Base-by-base conservation (phyloP, 1,139 yeast genomes). In the Starmera stellimalicola region DNA sequence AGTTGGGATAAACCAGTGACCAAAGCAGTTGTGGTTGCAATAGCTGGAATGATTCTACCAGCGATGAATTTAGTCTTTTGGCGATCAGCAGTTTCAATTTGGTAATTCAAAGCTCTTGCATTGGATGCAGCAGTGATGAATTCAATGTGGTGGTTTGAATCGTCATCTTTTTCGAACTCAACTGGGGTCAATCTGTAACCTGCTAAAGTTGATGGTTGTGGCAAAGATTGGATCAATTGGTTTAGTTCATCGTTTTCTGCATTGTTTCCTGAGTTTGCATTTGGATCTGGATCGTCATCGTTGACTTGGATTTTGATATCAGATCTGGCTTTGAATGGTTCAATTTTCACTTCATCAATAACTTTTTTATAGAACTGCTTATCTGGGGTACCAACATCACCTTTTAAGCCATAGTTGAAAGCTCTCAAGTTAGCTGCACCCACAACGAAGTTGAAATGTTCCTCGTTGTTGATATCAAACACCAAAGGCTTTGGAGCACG, bases 141-240 rank as follows among this genome's bases (percentile, higher is more conserved):
- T 55, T 88, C 95, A 51, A 91, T 91, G 59, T 93, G 98, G 52
- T 85, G 94, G 57, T 93, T 91, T 11, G 94, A 63, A 53, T 91
- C 99, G 57, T 91, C 98, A 60, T 91, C 99, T 62, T 91, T 91
- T 61, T 91, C 99, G 54, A 91, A 93, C 49, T 88, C 97, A 34
- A 82, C 91, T 16, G 95, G 93, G 27, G 54, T 66, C 49, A 91
- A 67, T 53, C 94, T 73, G 63, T 80, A 87, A 1, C 95, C 96
- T 4, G 93, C 94, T 51, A 93, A 63, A 2, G 91, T 66, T 5
- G 94, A 76, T 29, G 97, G 95, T 37, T 83, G 77, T 26, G 99
- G 99, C 45, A 91, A 70, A 15, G 80, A 68, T 29, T 80, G 76
- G 27, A 93, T 87, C 37, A 88, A 63, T 40, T 67, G 60, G 29